phyloP scores from a whole-genome alignment of 2,329 filamentous ascomycete genomes.

The Sclerotinia glacialis region DNA sequence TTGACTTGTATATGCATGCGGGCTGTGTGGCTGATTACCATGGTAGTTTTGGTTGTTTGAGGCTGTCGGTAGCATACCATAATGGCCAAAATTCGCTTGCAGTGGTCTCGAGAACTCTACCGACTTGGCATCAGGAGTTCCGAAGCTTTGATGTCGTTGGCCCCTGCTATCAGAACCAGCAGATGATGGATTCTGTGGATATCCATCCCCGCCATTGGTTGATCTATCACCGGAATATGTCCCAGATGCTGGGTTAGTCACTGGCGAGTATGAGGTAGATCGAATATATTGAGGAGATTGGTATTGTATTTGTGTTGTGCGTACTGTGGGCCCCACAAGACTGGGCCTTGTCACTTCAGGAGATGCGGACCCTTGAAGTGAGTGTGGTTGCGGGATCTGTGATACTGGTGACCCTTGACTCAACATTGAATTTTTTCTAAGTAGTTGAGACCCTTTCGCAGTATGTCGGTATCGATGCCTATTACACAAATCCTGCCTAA shows the following conservation, averaged over 20 bases:
- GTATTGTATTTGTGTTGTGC: constrained; percentile 36
- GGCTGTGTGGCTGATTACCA: constrained; percentile 47
- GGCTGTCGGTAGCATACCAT: constrained; percentile 53
- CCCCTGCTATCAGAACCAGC: constrained; percentile 26
- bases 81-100: constrained; percentile 49
- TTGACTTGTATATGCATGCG: constrained; percentile 53
- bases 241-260: constrained; percentile 33
- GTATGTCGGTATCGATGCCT: constrained; percentile 79
- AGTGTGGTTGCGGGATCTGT: constrained; percentile 31
- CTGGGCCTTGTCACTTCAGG: constrained; percentile 37
- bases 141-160: constrained; percentile 38
- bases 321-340: constrained; percentile 31
- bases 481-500: constrained; percentile 87
- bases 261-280: constrained; percentile 36
- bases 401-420: constrained; percentile 42
- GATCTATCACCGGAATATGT: constrained; percentile 34
- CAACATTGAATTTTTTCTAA: constrained; percentile 68
- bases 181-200: constrained; percentile 30
- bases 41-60: constrained; percentile 47
- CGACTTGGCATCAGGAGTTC: constrained; percentile 34
- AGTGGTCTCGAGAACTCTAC: constrained; percentile 47
- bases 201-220: constrained; percentile 33
- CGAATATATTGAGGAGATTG: constrained; percentile 37
- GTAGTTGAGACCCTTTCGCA: constrained; percentile 72
- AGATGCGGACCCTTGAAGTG: constrained; percentile 34